phyloP scores from a whole-genome alignment of 768 basidiomycete species.

The Baorangia bicolor region DNA sequence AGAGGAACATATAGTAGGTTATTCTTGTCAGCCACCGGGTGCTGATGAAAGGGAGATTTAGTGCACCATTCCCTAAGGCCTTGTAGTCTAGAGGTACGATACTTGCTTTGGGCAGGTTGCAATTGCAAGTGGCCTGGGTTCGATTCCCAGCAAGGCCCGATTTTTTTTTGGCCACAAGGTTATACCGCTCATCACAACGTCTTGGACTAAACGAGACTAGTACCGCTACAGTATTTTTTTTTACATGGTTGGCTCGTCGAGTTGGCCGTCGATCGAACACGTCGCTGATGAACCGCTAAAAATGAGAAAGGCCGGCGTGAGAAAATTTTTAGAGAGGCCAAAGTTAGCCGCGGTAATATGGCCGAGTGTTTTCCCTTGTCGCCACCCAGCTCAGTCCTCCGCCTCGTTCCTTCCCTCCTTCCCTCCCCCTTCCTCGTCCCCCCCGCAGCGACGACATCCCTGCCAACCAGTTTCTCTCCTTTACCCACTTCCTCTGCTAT shows the following conservation, averaged over 20 bases:
- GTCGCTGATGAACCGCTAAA: not conserved
- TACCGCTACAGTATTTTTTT: not conserved
- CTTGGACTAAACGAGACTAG: too few relatives aligned
- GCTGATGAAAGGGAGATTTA: not conserved
- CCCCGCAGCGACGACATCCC: constrained; percentile 5
- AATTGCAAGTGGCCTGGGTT: constrained; percentile 39
- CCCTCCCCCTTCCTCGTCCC: constrained; percentile 9
- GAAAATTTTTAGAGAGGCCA: constrained; percentile 12
- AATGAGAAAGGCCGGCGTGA: constrained; percentile 18
- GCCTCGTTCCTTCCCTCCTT: constrained; percentile 21
- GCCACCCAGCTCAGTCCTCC: constrained; percentile 9
- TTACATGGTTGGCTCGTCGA: not conserved
- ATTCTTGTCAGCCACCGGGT: constrained; percentile 17
- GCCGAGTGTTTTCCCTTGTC: constrained; percentile 23
- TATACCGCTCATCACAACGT: too few relatives aligned
- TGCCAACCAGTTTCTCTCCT: not conserved
- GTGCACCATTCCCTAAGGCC: constrained; percentile 9
- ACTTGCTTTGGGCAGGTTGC: constrained; percentile 35
- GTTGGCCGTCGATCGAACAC: not conserved
- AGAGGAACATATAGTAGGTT: not conserved
- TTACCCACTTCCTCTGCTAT: not conserved
- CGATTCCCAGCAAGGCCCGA: constrained; percentile 39
- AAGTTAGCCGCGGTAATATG: constrained; percentile 29
- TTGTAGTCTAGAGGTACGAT: constrained; percentile 40
- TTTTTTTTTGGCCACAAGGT: constrained; percentile 1